Evolutionary conservation across 345 rosid genomes (phyloP).

Genomic region (Theobroma cacao): DNA sequence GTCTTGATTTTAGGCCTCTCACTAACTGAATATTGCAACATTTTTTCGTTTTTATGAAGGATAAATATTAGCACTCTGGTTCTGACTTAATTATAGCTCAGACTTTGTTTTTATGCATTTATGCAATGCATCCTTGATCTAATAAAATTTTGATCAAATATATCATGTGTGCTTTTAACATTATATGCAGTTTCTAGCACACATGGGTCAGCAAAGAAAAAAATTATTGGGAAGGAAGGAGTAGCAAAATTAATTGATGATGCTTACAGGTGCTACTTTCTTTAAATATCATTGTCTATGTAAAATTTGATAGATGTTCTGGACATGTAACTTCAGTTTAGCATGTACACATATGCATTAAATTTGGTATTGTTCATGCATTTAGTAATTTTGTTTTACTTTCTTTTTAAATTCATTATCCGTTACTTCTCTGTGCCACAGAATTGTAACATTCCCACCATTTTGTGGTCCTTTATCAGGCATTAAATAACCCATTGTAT

Average conservation of each 20-base stretch:
- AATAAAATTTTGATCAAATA: neutral
- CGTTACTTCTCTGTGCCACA: neutral
- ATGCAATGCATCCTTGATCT: neutral
- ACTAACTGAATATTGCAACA: neutral
- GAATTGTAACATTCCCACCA: neutral
- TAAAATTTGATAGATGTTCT: neutral
- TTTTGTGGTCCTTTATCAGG: slow-evolving; percentile 1
- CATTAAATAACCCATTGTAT: slow-evolving; percentile 6
- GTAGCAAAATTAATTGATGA: slow-evolving; percentile 32
- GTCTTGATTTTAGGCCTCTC: neutral
- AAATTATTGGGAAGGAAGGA: slow-evolving; percentile 19
- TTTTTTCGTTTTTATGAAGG: neutral
- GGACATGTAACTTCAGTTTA: neutral
- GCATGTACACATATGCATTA: neutral
- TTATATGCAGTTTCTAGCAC: slow-evolving; percentile 11
- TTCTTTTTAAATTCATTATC: neutral
- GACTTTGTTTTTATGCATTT: neutral
- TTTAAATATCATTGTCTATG: neutral
- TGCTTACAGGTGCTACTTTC: slow-evolving; percentile 29
- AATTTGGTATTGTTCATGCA: neutral
- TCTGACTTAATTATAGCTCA: neutral
- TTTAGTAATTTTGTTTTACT: neutral
- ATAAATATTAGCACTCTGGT: neutral
- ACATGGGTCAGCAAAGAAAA: slow-evolving; percentile 5
- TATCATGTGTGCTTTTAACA: neutral